These are phyloP conservation scores for Aspergillus saccharolyticus DNA, from an alignment of 495 filamentous ascomycete species.

Conservation along the genomic window DNA sequence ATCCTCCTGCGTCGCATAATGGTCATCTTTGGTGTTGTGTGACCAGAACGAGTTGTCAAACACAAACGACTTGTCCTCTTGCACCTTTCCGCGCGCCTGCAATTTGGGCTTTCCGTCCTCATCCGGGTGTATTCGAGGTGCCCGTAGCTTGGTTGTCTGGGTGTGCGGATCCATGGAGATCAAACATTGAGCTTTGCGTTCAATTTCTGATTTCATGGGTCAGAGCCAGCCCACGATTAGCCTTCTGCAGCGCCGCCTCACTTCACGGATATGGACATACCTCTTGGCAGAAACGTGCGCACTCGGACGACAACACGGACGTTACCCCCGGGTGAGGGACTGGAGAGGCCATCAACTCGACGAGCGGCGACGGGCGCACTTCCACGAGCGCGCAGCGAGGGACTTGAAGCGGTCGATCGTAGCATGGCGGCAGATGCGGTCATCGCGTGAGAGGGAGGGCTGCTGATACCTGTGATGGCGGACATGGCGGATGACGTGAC, in stretches of 20 bases:
- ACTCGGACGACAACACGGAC: constrained; percentile 93
- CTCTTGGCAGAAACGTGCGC: constrained; percentile 81
- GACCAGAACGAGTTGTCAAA: constrained; percentile 99
- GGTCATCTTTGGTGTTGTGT: constrained; percentile 64
- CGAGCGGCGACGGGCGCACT: constrained; percentile 45
- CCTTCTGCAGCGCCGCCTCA: not conserved
- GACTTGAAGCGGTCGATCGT: constrained; percentile 48
- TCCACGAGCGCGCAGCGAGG: constrained; percentile 69
- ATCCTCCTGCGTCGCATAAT: constrained; percentile 83
- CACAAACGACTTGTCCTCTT: constrained; percentile 85
- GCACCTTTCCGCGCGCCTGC: constrained; percentile 63
- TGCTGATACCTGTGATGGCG: constrained; percentile 50
- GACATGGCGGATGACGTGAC: constrained; percentile 55
- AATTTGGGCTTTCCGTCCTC: constrained; percentile 63
- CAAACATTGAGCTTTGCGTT: constrained; percentile 75
- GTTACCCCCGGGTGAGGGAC: constrained; percentile 62
- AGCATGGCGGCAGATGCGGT: constrained; percentile 56
- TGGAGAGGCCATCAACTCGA: constrained; percentile 28
- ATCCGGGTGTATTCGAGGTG: constrained; percentile 55
- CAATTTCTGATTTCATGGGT: constrained; percentile 55
- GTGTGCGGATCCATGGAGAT: constrained; percentile 83
- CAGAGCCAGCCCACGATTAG: not conserved
- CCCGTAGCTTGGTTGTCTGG: constrained; percentile 68
- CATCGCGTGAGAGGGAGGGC: constrained; percentile 45
- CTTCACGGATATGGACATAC: constrained; percentile 41